Percentiles rank a stretch among this genome's conserved stretches.
Conservation (phyloP, 257 asterid species). For the Haberlea rhodopensis region DNA sequence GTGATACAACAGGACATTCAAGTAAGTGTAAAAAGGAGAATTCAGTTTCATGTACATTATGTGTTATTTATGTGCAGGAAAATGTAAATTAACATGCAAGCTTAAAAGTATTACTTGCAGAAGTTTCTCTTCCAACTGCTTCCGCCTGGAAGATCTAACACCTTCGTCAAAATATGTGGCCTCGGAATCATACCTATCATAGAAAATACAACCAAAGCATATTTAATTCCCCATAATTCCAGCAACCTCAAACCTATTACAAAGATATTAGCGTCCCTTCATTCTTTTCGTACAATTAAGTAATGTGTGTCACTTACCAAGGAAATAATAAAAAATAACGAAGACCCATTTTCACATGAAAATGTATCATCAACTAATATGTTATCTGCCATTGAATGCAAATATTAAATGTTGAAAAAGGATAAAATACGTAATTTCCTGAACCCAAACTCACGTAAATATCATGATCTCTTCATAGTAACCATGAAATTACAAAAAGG, state of each 20-base stretch:
- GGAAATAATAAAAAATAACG: slow-evolving; percentile 15
- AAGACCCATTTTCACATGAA: slow-evolving; percentile 15
- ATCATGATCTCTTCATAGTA: background rate
- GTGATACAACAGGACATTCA: slow-evolving; percentile 17
- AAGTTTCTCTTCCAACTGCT: slow-evolving; percentile 86
- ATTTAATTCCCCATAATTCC: slow-evolving; percentile 15
- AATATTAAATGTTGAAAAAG: slow-evolving; percentile 8
- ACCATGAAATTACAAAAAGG: background rate
- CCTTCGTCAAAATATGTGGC: slow-evolving; percentile 91
- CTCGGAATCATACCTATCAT: slow-evolving; percentile 79
- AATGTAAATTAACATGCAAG: slow-evolving; percentile 13
- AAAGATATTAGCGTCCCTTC: slow-evolving; percentile 9
- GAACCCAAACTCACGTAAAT: slow-evolving; percentile 17
- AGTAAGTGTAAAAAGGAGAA: background rate
- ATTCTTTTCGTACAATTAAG: slow-evolving; percentile 10
- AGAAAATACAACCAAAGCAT: background rate
- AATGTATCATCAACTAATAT: slow-evolving; percentile 8
- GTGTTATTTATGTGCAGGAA: slow-evolving; percentile 3
- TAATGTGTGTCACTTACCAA: background rate
- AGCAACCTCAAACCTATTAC: slow-evolving; percentile 12
- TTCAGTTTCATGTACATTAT: slow-evolving; percentile 9
- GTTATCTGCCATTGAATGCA: background rate
- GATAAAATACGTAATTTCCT: slow-evolving; percentile 4
- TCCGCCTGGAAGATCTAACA: slow-evolving; percentile 74
- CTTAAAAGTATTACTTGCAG: slow-evolving; percentile 58